Base-by-base conservation (phyloP, 2,329 filamentous ascomycete genomes). In the Ascochyta viciae-villosae region DNA sequence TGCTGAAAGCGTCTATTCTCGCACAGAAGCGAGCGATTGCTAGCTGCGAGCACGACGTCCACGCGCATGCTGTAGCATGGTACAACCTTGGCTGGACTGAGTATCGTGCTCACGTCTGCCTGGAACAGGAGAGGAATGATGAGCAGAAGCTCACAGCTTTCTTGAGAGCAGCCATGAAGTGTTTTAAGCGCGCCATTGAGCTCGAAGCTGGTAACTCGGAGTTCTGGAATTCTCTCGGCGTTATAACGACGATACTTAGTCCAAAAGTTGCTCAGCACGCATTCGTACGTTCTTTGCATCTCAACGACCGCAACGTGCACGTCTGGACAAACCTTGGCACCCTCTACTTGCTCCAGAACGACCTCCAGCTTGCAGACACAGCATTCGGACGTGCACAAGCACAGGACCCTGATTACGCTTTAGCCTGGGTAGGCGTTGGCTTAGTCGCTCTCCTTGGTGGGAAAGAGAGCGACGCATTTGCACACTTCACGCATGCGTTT, bases 51-150 rank as follows among this genome's bases (percentile, higher is more conserved):
- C 81, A 87, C 55, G 93, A 99, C 69, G 74, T 86, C 7, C 91
- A 97, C 73, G 93, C 94, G 3, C 93, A 96, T 76, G 91, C 95
- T 1, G 91, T 98, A n/a, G 91, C 93, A 0, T 95, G 94, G 83
- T 99, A 96, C 77, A 99, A 99, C 68, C 81, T 99, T 16, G 95
- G 95, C 38, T 98, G 93, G 91, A 90, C 91, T 1, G 95, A 99
- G 74, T 87, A 95, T 71, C 86, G 89, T 40, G 90, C 92, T 0
- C 91, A 96, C 70, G 79, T 82, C 10, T 91, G 87, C 68, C 80
- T 91, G 19, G 83, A 83, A 33, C 72, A 74, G 1, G 71, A 75
- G 47, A 52, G 45, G 3, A 44, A 61, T 1, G 46, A 65, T n/a
- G 62, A 61, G 4, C 51, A 62, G 16, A 62, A 61, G 9, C 87